These are phyloP conservation scores for Termitomyces sp. DNA, from an alignment of 768 basidiomycete genomes.

Conservation along the genomic window DNA sequence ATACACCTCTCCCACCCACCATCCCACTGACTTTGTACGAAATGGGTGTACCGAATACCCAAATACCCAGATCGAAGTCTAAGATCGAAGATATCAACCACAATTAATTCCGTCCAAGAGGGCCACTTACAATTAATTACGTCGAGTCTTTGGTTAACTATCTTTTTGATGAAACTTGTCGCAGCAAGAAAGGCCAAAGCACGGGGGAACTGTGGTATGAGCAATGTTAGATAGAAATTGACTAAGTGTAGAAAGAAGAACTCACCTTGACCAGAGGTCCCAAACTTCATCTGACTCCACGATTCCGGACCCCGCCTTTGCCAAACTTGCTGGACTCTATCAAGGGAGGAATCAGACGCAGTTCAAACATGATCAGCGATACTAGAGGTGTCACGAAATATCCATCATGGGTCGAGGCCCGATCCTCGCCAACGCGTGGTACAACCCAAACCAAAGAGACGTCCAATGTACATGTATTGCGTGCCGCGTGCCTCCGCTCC, in stretches of 20 bases:
- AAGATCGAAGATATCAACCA: background rate
- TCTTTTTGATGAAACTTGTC: background rate
- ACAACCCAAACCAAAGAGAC: conserved; percentile 8
- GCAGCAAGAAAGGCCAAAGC: background rate
- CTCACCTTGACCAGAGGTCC: conserved; percentile 3
- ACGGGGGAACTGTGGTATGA: background rate
- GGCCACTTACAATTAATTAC: background rate
- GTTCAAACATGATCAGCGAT: background rate
- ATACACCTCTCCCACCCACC: conserved; percentile 5
- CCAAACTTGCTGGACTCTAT: conserved; percentile 1
- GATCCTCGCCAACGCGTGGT: conserved; percentile 6
- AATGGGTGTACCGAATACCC: background rate
- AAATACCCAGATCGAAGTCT: background rate
- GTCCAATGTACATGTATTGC: conserved; percentile 3
- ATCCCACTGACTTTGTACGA: background rate
- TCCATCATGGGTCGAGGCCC: conserved; percentile 2
- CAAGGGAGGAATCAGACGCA: background rate
- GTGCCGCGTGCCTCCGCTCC: conserved; percentile 4
- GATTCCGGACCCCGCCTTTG: conserved; percentile 4
- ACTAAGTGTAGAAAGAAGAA: background rate
- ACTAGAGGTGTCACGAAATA: background rate
- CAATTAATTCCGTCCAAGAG: background rate
- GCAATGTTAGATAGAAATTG: background rate
- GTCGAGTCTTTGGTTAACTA: background rate
- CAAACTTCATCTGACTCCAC: background rate